Evolutionary conservation across 192 early-diverging fungal genomes (phyloP).

Genomic region (Pilobolus umbonatus): DNA sequence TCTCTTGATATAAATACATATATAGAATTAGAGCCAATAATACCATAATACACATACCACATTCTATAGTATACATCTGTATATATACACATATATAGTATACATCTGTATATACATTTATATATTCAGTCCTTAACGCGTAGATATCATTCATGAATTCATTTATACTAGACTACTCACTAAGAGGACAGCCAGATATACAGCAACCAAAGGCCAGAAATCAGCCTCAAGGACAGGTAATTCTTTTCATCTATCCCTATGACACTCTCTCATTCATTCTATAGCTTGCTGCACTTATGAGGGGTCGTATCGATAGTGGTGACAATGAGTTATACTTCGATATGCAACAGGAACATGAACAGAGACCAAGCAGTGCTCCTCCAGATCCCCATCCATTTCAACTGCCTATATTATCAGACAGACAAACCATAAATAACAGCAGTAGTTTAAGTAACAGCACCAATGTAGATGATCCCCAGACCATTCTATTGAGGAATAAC

Average conservation of each 20-base stretch:
- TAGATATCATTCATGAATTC: conserved; percentile 6
- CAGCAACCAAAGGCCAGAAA: conserved; percentile 20
- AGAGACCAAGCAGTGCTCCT: conserved; percentile 15
- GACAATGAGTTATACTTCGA: conserved; percentile 13
- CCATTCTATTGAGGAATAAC: conserved; percentile 2
- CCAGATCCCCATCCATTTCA: conserved; percentile 15
- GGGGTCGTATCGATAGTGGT: conserved; percentile 11
- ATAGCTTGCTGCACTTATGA: conserved; percentile 20
- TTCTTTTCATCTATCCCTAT: no score
- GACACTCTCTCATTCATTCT: no score
- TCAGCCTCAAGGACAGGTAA: conserved; percentile 23
- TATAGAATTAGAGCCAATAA: no score
- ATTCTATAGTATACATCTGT: no score
- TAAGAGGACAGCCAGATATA: conserved; percentile 6
- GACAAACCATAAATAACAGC: neutral
- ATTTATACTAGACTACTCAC: conserved; percentile 16
- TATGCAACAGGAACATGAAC: conserved; percentile 1
- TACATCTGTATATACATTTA: no score
- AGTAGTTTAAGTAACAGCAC: neutral
- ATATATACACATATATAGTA: no score
- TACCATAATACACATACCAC: no score
- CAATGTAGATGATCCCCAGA: neutral
- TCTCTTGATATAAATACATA: no score
- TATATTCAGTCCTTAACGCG: neutral
- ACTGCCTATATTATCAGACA: neutral